A percentile compares a stretch with the other conserved stretches of the same genome.
Evolutionary conservation across 768 basidiomycete genomes (phyloP).

Genomic region (Podaxis sp.): DNA sequence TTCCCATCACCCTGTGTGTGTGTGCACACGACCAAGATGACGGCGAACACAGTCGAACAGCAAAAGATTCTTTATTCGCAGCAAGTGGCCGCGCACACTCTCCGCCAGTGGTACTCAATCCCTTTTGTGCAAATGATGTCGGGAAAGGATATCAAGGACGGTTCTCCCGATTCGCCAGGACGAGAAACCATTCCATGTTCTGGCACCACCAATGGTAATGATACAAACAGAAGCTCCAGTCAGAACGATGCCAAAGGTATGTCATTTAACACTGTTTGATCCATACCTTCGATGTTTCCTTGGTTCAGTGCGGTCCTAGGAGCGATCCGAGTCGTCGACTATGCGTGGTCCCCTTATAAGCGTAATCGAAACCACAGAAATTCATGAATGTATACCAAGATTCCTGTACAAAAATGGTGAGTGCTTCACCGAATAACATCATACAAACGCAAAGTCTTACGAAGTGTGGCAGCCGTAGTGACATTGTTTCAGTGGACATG

Average conservation of each 20-base stretch:
- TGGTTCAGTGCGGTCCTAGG: background rate
- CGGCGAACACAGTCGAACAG: conserved; percentile 35
- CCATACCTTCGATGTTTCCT: background rate
- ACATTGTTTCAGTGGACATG: background rate
- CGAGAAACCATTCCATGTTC: background rate
- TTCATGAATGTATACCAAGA: background rate
- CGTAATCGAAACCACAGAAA: background rate
- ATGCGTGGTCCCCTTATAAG: background rate
- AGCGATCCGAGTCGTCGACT: background rate
- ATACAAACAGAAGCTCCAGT: background rate
- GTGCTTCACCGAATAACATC: background rate
- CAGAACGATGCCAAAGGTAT: background rate
- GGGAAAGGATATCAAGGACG: background rate
- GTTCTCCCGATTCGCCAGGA: background rate
- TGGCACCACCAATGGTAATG: background rate
- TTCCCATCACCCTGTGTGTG: background rate
- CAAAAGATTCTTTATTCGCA: conserved; percentile 38
- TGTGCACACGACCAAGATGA: conserved; percentile 16
- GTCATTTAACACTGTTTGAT: background rate
- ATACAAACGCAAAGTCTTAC: background rate
- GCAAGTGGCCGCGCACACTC: conserved; percentile 41
- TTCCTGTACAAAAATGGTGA: background rate
- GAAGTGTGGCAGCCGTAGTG: background rate
- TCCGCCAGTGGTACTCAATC: conserved; percentile 37
- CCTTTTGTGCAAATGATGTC: background rate